These are phyloP conservation scores for Coffea humblotiana DNA, from an alignment of 305 asterid genomes.

Conservation along the genomic window DNA sequence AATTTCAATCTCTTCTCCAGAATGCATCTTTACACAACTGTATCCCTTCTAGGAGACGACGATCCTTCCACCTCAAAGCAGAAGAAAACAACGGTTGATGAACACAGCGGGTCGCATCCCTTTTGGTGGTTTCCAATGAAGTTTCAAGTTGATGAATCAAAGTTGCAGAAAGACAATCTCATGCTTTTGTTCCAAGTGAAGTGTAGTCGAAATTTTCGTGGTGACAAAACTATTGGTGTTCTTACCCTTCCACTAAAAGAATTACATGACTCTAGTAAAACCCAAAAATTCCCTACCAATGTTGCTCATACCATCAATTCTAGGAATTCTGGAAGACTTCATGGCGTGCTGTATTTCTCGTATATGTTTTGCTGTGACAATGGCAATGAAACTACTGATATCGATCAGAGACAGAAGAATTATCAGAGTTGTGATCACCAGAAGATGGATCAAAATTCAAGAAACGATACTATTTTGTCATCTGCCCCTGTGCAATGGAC, in stretches of 20 bases:
- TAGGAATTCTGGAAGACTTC: conserved; percentile 7
- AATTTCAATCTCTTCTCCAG: conserved; percentile 14
- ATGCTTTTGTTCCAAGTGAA: conserved; percentile 7
- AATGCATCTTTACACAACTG: conserved; percentile 25
- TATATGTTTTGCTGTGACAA: conserved; percentile 8
- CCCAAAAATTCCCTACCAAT: neutral
- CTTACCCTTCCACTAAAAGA: conserved; percentile 6
- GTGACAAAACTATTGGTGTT: conserved; percentile 18
- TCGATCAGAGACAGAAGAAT: neutral
- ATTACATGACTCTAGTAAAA: neutral
- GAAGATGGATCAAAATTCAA: neutral
- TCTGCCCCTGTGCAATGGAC: neutral
- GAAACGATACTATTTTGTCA: too few species aligned
- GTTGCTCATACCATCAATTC: conserved; percentile 7
- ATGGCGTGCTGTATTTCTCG: conserved; percentile 16
- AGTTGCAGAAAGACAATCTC: neutral
- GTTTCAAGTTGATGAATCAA: conserved; percentile 13
- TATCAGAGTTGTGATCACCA: too few species aligned
- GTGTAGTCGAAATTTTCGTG: neutral
- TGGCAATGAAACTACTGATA: neutral
- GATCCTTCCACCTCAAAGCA: neutral
- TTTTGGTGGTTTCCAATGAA: conserved; percentile 21
- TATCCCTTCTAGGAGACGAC: neutral
- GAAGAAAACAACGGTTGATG: conserved; percentile 5
- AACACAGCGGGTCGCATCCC: conserved; percentile 21